These are phyloP conservation scores for Fagopyrum esculentum DNA, from an alignment of 148 eudicot genomes.

Conservation along the genomic window DNA sequence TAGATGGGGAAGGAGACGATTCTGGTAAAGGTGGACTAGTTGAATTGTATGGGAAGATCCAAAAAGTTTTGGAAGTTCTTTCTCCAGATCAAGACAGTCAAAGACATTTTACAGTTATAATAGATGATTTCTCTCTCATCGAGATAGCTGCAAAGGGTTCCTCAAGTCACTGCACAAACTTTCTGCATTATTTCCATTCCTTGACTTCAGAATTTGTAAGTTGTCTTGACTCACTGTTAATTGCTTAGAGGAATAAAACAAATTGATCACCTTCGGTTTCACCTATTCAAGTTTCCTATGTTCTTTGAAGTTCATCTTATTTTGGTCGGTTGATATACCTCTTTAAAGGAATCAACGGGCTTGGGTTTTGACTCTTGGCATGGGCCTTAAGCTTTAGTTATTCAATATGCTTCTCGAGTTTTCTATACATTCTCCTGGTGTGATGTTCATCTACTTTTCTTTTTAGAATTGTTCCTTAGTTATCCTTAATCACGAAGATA, in stretches of 20 bases:
- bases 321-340: background rate
- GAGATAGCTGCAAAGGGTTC: conserved; percentile 86
- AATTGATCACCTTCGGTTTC: background rate
- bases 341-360: background rate
- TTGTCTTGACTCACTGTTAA: background rate
- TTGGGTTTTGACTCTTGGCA: background rate
- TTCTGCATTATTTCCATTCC: conserved; percentile 73
- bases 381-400: background rate
- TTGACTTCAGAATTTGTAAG: conserved; percentile 72
- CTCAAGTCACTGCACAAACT: conserved; percentile 57
- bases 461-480: conserved; percentile 63
- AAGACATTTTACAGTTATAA: conserved; percentile 34
- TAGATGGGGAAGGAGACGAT: conserved; percentile 29
- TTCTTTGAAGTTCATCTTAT: background rate
- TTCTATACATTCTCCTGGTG: background rate
- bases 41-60: conserved; percentile 65
- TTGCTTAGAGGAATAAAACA: background rate
- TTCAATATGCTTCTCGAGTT: background rate
- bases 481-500: conserved; percentile 65
- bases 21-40: conserved; percentile 33
- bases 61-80: conserved; percentile 50
- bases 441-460: conserved; percentile 10
- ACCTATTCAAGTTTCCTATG: background rate
- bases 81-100: conserved; percentile 20
- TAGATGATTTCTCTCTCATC: conserved; percentile 82